Evolutionary conservation across 2,329 filamentous ascomycete species (phyloP), one percentile per base, ranked within the genome.

Genomic region (Fusarium mexicanum): DNA sequence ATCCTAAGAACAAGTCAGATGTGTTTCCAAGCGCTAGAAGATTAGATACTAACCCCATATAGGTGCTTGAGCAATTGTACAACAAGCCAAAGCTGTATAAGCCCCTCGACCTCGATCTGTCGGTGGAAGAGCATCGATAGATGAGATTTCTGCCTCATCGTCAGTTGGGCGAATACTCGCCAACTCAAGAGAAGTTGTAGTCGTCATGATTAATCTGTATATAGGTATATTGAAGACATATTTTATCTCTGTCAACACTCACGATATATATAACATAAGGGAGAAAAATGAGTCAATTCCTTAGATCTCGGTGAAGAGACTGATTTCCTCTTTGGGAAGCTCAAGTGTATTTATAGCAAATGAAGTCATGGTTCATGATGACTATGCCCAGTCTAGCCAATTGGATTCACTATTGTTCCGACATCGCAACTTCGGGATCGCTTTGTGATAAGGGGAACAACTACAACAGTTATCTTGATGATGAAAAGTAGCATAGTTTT

Each of bases 51-150:
- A 72, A 74, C 80, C 80, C 80, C 80, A 81, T n/a, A 81, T 81
- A 4, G 80, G 80, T 33, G 77, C 79, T 62, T 81, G 80, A 5
- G 80, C 80, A 35, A 79, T 64, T 5, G 79, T 80, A 31, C 79
- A 81, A 18, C 80, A 81, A 38, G 73, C 74, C 26, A 81, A 67
- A 38, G 79, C 79, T 8, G 68, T 44, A 55, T 81, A 81, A 12
- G 80, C 80, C 20, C 72, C 77, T 12, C 73, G 75, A 8, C 80
- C 80, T 33, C 71, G 74, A 41, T 81, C 80, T 4, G 77, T 77
- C 6, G 79, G 80, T n/a, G 79, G 79, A 18, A 81, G 61, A 2
- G 67, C 72, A 24, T 71, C 37, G 10, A 72, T 74, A 5, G 73
- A 53, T 24, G 48, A 8, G 18, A 31, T 3, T 35, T 64, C 66